A percentile compares a stretch with the other conserved stretches of the same genome.
These are phyloP conservation scores for Hymenoscyphus repandus DNA, from an alignment of 2,329 filamentous ascomycete species.

Conservation along the genomic window DNA sequence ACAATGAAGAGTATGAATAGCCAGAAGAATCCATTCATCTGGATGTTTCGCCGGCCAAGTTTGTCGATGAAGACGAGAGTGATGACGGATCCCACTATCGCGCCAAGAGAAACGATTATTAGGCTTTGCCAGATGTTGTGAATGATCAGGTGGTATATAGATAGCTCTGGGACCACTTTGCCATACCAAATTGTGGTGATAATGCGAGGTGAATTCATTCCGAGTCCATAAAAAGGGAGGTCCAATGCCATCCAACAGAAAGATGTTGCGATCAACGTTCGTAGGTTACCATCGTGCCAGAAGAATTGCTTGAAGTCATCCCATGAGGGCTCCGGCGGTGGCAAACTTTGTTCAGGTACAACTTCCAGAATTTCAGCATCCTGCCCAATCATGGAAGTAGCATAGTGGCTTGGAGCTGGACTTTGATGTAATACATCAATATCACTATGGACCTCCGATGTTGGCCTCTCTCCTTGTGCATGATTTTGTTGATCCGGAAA, in stretches of 20 bases:
- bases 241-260: conserved; percentile 23
- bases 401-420: neutral
- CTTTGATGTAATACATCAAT: neutral
- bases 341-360: conserved; percentile 1
- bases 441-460: conserved; percentile 2
- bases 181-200: conserved; percentile 19
- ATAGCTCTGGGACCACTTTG: neutral
- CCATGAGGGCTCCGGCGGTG: conserved; percentile 19
- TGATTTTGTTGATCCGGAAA: neutral
- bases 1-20: conserved; percentile 22
- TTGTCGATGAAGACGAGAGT: conserved; percentile 19
- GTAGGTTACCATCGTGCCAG: conserved; percentile 42
- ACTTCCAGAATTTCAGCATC: neutral
- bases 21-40: conserved; percentile 23
- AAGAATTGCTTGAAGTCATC: conserved; percentile 23
- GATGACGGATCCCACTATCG: conserved; percentile 14
- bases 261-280: conserved; percentile 59
- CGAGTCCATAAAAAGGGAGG: conserved; percentile 49
- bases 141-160: conserved; percentile 14
- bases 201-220: conserved; percentile 48
- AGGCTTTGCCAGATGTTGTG: conserved; percentile 20
- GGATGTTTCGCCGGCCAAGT: conserved; percentile 18
- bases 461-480: neutral
- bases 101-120: conserved; percentile 17
- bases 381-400: neutral